These are phyloP conservation scores for Incumbomyces delicatus DNA, from an alignment of 2,329 filamentous ascomycete species.

Conservation along the genomic window DNA sequence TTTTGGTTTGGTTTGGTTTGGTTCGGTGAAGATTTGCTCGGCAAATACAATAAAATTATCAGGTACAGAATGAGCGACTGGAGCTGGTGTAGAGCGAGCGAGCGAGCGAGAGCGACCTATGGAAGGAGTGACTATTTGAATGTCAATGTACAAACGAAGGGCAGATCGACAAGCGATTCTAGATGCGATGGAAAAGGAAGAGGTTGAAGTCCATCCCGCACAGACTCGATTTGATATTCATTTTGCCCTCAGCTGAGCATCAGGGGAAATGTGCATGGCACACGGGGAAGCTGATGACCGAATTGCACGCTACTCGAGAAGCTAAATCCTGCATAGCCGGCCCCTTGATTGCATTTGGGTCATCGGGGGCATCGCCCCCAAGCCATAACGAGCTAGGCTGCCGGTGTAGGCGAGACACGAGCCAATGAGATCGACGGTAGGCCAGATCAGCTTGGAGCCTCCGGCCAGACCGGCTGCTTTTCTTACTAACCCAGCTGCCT, in stretches of 20 bases:
- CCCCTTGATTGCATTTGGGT: neutral
- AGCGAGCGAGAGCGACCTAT: too few species aligned
- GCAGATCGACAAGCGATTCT: conserved; percentile 3
- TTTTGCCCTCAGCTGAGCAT: neutral
- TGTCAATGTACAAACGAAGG: conserved; percentile 3
- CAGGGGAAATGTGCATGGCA: too few species aligned
- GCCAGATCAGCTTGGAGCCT: neutral
- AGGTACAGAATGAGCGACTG: conserved; percentile 3
- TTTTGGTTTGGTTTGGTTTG: neutral
- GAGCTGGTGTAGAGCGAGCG: too few species aligned
- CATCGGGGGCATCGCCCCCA: neutral
- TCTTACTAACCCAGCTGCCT: too few species aligned
- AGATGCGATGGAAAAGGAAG: neutral
- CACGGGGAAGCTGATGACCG: too few species aligned
- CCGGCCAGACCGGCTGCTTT: neutral
- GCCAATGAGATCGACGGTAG: neutral
- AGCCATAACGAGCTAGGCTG: neutral
- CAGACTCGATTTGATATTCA: conserved; percentile 4
- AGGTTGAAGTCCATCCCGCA: conserved; percentile 1
- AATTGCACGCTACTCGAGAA: too few species aligned
- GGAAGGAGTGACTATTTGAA: neutral
- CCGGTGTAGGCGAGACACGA: neutral
- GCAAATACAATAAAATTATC: too few species aligned
- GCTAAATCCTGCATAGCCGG: too few species aligned
- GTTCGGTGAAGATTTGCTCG: too few species aligned